Evolutionary conservation across 2,329 filamentous ascomycete species (phyloP).

Genomic region (Piedraia hortae): DNA sequence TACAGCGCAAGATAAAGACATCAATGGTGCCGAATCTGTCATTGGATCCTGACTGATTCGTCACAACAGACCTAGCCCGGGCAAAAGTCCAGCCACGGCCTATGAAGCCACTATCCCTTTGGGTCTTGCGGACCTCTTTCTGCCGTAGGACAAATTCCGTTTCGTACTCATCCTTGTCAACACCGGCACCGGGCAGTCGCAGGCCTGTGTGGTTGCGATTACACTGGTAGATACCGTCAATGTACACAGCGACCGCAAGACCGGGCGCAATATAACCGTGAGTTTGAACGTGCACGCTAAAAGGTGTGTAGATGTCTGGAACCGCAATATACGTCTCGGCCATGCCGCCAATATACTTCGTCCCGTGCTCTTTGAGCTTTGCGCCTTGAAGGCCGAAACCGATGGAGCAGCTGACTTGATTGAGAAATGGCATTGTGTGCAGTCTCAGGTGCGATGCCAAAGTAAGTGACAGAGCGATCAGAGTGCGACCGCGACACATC

Average conservation of each 20-base stretch:
- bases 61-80: constrained; percentile 21
- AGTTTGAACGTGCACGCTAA: constrained; percentile 23
- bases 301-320: constrained; percentile 18
- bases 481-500: neutral
- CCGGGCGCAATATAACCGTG: constrained; percentile 25
- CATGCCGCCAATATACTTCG: constrained; percentile 22
- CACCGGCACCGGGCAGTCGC: constrained; percentile 8
- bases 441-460: too few relatives aligned
- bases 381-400: constrained; percentile 19
- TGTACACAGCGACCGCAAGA: constrained; percentile 27
- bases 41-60: constrained; percentile 2
- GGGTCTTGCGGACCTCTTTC: constrained; percentile 22
- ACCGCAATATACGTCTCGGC: constrained; percentile 26
- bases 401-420: constrained; percentile 24
- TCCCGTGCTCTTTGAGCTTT: constrained; percentile 22
- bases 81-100: constrained; percentile 27
- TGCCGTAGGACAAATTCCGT: constrained; percentile 25
- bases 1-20: constrained; percentile 20
- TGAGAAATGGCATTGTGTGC: constrained; percentile 30
- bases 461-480: neutral
- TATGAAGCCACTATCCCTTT: constrained; percentile 19
- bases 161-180: constrained; percentile 12
- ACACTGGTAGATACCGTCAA: constrained; percentile 29
- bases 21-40: constrained; percentile 18
- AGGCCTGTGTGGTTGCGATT: constrained; percentile 24